These are phyloP conservation scores for Pythium aphanidermatum DNA, from an alignment of 352 stramenopile genomes.

Conservation along the genomic window DNA sequence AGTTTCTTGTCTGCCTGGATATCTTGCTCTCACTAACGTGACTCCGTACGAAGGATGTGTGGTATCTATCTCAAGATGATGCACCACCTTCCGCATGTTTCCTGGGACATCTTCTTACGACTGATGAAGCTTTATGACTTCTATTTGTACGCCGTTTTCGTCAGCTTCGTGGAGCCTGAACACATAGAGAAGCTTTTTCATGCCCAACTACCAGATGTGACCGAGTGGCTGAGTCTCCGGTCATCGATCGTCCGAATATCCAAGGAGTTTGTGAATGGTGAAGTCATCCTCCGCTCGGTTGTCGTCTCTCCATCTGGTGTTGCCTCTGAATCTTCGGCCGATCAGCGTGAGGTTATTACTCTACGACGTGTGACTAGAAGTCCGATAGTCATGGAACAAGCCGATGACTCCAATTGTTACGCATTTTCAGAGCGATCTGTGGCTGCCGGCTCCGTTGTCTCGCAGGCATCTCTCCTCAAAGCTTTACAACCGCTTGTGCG, in stretches of 20 bases:
- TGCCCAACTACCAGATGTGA: constrained; percentile 8
- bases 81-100: constrained; percentile 65
- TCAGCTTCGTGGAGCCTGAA: constrained; percentile 42
- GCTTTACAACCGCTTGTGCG: constrained; percentile 58
- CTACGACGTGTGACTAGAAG: constrained; percentile 46
- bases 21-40: not conserved
- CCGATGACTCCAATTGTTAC: constrained; percentile 51
- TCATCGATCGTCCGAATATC: constrained; percentile 7
- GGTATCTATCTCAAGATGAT: constrained; percentile 87
- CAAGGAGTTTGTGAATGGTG: constrained; percentile 8
- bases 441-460: constrained; percentile 53
- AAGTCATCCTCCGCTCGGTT: constrained; percentile 14
- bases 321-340: too few relatives aligned
- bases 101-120: constrained; percentile 60
- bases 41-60: constrained; percentile 47
- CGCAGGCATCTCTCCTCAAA: constrained; percentile 54
- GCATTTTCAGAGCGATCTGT: constrained; percentile 57
- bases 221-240: constrained; percentile 6
- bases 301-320: not conserved
- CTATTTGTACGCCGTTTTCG: constrained; percentile 71
- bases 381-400: constrained; percentile 36
- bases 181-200: constrained; percentile 48
- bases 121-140: constrained; percentile 82
- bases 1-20: not conserved
- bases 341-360: constrained; percentile 26